These are phyloP conservation scores for Macadamia tetraphylla DNA, from an alignment of 164 flowering plant species.

Conservation along the genomic window DNA sequence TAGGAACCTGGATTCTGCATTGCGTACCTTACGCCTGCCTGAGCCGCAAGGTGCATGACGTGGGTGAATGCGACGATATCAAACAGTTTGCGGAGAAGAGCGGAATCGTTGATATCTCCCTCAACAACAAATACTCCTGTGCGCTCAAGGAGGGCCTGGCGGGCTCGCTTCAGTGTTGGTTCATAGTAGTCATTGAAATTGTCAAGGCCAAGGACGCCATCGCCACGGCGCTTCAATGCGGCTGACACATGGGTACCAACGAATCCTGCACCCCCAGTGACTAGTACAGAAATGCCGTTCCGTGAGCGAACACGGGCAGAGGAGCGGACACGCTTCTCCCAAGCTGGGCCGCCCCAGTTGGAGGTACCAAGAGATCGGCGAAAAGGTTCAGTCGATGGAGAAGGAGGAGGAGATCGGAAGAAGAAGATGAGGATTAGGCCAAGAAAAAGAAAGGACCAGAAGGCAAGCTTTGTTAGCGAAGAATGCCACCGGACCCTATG, in stretches of 20 bases:
- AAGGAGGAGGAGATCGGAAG: conserved; percentile 40
- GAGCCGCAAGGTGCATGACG: conserved; percentile 94
- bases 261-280: conserved; percentile 93
- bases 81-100: conserved; percentile 57
- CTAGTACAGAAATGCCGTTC: conserved; percentile 64
- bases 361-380: conserved; percentile 45
- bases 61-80: conserved; percentile 77
- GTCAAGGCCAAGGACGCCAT: conserved; percentile 85
- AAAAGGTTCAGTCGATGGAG: conserved; percentile 36
- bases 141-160: conserved; percentile 67
- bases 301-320: conserved; percentile 58
- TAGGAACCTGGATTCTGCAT: conserved; percentile 88
- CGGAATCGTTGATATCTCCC: conserved; percentile 74
- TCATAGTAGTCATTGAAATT: conserved; percentile 87
- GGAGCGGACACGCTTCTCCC: conserved; percentile 68
- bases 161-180: conserved; percentile 65
- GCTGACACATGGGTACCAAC: conserved; percentile 81
- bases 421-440: conserved; percentile 60
- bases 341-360: conserved; percentile 54
- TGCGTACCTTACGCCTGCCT: conserved; percentile 93
- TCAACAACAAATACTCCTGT: conserved; percentile 78
- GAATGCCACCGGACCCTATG: conserved; percentile 50
- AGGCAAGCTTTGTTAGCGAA: conserved; percentile 53
- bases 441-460: conserved; percentile 57
- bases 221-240: conserved; percentile 79